phyloP scores from a whole-genome alignment of 768 basidiomycete species.

The Termitomyces sp. region DNA sequence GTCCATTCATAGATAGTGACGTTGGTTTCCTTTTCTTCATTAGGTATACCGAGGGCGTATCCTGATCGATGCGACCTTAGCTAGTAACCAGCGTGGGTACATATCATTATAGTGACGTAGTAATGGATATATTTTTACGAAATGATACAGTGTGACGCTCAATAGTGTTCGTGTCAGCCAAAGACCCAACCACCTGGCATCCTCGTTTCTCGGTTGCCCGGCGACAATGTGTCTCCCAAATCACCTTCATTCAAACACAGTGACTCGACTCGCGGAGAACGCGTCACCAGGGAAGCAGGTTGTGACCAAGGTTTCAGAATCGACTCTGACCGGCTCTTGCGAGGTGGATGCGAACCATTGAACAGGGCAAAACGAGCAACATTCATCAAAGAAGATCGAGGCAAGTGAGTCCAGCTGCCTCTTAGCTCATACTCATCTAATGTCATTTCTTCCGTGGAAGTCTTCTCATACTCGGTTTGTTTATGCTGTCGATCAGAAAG shows the following conservation, averaged over 20 bases:
- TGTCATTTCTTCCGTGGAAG: constrained; percentile 29
- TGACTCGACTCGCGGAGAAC: constrained; percentile 4
- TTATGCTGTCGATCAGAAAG: constrained; percentile 35
- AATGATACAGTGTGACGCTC: background rate
- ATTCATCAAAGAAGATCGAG: constrained; percentile 16
- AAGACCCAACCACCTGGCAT: constrained; percentile 43
- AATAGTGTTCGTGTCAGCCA: background rate
- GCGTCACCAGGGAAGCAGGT: constrained; percentile 1
- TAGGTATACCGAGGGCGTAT: no score
- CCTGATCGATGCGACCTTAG: no score
- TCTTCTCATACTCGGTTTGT: constrained; percentile 24
- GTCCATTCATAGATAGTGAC: no score
- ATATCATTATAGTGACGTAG: background rate
- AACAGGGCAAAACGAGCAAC: constrained; percentile 1
- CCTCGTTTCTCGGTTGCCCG: constrained; percentile 25
- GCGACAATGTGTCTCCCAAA: constrained; percentile 4
- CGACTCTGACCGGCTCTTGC: constrained; percentile 1
- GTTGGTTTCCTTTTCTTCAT: no score
- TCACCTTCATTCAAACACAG: background rate
- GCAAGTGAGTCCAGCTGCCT: constrained; percentile 44
- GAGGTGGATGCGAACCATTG: background rate
- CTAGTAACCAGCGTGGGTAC: no score
- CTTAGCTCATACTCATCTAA: constrained; percentile 44
- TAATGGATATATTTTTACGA: background rate
- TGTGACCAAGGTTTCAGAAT: background rate